Conservation (phyloP, 2,329 filamentous ascomycete species). For the Metarhizium guizhouense region DNA sequence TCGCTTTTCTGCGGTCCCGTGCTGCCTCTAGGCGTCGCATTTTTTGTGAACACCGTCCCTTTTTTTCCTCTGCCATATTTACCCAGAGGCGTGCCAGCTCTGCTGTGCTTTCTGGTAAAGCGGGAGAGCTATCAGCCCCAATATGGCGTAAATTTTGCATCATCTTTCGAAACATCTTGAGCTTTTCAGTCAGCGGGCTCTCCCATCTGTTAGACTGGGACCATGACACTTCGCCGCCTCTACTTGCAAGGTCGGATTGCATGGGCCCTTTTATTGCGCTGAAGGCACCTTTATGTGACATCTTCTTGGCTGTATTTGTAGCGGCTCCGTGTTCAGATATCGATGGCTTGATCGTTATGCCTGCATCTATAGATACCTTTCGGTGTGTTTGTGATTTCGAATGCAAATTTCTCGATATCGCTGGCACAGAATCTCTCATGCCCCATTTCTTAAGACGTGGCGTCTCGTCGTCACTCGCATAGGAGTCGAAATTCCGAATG, state of each 20-base stretch:
- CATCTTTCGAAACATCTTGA: constrained; percentile 25
- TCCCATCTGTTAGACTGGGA: constrained; percentile 30
- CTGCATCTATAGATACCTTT: background rate
- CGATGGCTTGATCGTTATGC: background rate
- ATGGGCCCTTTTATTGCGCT: background rate
- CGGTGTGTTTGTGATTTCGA: background rate
- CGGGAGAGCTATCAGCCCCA: constrained; percentile 27
- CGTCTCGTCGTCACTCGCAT: background rate
- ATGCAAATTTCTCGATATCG: background rate
- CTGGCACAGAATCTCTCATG: background rate
- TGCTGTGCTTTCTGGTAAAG: constrained; percentile 23
- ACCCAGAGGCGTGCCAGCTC: constrained; percentile 25
- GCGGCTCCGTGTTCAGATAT: background rate
- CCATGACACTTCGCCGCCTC: constrained; percentile 20
- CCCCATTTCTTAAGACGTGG: background rate
- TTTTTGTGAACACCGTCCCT: constrained; percentile 14
- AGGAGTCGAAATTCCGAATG: background rate
- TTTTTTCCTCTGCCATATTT: constrained; percentile 18
- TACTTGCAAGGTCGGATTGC: background rate
- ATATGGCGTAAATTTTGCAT: constrained; percentile 25
- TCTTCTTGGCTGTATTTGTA: background rate
- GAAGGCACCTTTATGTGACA: constrained; percentile 1
- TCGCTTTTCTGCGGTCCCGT: constrained; percentile 9
- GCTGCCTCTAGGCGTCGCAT: constrained; percentile 15
- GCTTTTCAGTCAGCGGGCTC: constrained; percentile 24